phyloP scores from a whole-genome alignment of 2,329 filamentous ascomycete genomes.

The Calonectria honghensis region DNA sequence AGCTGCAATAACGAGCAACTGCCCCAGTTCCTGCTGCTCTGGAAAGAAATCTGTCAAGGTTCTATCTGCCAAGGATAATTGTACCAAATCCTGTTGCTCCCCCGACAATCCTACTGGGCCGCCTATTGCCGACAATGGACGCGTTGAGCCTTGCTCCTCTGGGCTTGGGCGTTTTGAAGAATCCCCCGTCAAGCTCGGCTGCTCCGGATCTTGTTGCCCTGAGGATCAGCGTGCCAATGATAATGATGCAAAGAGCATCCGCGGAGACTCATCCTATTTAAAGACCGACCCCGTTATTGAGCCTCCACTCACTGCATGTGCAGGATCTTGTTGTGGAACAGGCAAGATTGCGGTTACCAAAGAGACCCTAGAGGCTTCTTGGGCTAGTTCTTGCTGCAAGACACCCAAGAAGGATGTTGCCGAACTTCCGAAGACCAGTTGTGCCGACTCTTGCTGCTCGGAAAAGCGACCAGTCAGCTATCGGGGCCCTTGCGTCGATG shows the following conservation, averaged over 20 bases:
- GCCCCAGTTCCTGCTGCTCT: no score
- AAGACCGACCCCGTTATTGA: not conserved
- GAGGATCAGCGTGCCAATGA: not conserved
- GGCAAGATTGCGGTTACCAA: not conserved
- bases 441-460: not conserved
- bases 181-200: not conserved
- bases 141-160: not conserved
- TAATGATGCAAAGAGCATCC: not conserved
- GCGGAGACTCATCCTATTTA: not conserved
- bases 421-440: not conserved
- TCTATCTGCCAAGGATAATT: not conserved
- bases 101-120: no score
- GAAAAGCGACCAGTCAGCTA: not conserved
- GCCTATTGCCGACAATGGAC: not conserved
- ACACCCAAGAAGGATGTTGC: not conserved
- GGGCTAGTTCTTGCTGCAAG: not conserved
- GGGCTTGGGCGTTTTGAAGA: not conserved
- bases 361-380: not conserved
- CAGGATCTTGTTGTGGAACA: not conserved
- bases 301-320: not conserved
- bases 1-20: no score
- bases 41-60: not conserved
- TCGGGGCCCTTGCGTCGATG: constrained; percentile 35
- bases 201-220: not conserved
- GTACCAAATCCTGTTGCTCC: not conserved